Conservation (phyloP, 768 basidiomycete genomes). For the Cantharellus anzutake region DNA sequence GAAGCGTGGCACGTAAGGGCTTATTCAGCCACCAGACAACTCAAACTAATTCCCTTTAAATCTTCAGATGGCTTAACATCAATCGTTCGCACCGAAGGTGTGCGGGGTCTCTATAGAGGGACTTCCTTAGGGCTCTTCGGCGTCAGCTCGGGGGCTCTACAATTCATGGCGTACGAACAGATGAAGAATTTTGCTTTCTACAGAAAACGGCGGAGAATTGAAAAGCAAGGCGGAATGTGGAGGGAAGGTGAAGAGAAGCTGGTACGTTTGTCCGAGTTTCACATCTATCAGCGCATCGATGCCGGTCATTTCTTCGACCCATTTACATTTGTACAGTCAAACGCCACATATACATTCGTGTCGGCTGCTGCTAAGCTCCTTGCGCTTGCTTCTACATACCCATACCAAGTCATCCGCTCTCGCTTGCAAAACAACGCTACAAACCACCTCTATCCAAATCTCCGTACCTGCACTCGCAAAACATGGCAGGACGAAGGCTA, state of each 20-base stretch:
- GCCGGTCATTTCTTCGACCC: background rate
- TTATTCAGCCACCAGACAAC: conserved; percentile 4
- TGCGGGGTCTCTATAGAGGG: conserved; percentile 67
- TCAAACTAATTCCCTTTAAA: background rate
- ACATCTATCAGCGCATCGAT: background rate
- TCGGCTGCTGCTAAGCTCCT: conserved; percentile 78
- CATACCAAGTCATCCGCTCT: conserved; percentile 92
- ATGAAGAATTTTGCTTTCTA: conserved; percentile 85
- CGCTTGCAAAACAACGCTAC: conserved; percentile 40
- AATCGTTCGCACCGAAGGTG: conserved; percentile 56
- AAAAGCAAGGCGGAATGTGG: conserved; percentile 44
- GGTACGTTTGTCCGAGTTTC: conserved; percentile 27
- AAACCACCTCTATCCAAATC: conserved; percentile 49
- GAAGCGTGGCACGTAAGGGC: conserved; percentile 54
- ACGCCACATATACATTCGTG: conserved; percentile 78
- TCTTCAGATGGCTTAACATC: conserved; percentile 46
- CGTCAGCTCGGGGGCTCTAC: conserved; percentile 84
- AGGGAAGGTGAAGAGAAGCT: conserved; percentile 65
- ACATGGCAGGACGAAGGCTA: conserved; percentile 72
- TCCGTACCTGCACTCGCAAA: conserved; percentile 56
- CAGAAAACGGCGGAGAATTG: conserved; percentile 40
- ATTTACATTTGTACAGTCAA: conserved; percentile 36
- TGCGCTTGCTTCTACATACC: conserved; percentile 76
- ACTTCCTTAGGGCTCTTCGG: conserved; percentile 78
- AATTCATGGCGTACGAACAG: conserved; percentile 93